Evolutionary conservation across 1,284 basidiomycete genomes (phyloP).

Genomic region (Marasmius tenuissimus): DNA sequence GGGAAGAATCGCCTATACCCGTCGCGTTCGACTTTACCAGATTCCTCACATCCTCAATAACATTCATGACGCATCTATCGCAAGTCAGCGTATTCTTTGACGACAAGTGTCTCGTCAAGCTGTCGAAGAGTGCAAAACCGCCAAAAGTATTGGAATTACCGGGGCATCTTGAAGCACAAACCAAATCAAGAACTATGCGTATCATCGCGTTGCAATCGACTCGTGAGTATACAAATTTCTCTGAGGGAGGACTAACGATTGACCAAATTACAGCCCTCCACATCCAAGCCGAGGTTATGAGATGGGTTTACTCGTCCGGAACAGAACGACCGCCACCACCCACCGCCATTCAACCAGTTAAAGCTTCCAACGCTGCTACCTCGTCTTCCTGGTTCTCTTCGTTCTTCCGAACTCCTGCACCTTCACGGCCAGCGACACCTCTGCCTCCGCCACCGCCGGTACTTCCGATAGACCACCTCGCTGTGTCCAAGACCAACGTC

Average conservation of each 20-base stretch:
- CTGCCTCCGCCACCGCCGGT: slow-evolving; percentile 33
- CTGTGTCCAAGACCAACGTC: slow-evolving; percentile 64
- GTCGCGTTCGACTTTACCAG: slow-evolving; percentile 83
- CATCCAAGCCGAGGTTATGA: slow-evolving; percentile 83
- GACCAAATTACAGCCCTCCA: slow-evolving; percentile 56
- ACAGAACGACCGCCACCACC: slow-evolving; percentile 52
- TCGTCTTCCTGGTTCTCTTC: slow-evolving; percentile 76
- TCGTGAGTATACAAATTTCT: slow-evolving; percentile 42
- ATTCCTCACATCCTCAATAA: slow-evolving; percentile 91
- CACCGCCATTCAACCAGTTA: slow-evolving; percentile 34
- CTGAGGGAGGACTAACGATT: slow-evolving; percentile 3
- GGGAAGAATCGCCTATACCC: slow-evolving; percentile 84
- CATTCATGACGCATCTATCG: slow-evolving; percentile 86
- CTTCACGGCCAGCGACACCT: slow-evolving; percentile 44
- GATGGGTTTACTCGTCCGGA: slow-evolving; percentile 77
- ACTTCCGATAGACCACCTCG: slow-evolving; percentile 50
- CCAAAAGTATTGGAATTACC: slow-evolving; percentile 61
- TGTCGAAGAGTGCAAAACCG: slow-evolving; percentile 69
- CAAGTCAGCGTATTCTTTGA: slow-evolving; percentile 82
- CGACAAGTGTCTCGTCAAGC: slow-evolving; percentile 71
- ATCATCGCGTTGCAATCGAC: slow-evolving; percentile 66
- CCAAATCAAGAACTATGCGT: slow-evolving; percentile 61
- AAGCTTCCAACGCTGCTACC: slow-evolving; percentile 31
- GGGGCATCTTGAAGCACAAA: slow-evolving; percentile 47
- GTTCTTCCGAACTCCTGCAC: slow-evolving; percentile 63